These are phyloP conservation scores for Bruguiera parviflora DNA, from an alignment of 345 rosid species.

Conservation along the genomic window DNA sequence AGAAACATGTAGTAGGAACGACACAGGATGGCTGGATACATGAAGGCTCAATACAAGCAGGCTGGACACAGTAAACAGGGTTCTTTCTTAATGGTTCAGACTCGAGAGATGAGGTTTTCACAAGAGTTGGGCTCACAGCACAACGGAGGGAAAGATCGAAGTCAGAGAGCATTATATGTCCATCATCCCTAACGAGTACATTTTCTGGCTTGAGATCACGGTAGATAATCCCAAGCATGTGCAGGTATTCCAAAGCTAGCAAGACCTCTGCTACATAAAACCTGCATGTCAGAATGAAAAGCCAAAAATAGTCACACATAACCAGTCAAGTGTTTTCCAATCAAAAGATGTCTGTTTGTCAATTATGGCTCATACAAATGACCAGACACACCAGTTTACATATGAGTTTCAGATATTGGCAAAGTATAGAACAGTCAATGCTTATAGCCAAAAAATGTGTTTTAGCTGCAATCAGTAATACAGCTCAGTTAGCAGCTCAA, in stretches of 20 bases:
- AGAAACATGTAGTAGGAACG: constrained; percentile 78
- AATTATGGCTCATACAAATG: too few species aligned
- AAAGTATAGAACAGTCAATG: too few species aligned
- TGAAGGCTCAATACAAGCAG: constrained; percentile 77
- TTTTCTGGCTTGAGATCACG: constrained; percentile 86
- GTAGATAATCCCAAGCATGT: constrained; percentile 86
- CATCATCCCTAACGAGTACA: constrained; percentile 71
- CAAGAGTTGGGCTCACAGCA: constrained; percentile 76
- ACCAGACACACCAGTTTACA: too few species aligned
- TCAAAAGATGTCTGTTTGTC: too few species aligned
- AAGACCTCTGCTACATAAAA: constrained; percentile 85
- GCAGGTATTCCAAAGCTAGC: constrained; percentile 79
- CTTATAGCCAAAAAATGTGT: too few species aligned
- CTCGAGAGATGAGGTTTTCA: constrained; percentile 52
- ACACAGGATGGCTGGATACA: constrained; percentile 79
- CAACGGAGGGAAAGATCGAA: constrained; percentile 88
- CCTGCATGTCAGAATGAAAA: constrained; percentile 28
- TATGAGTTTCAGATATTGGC: too few species aligned
- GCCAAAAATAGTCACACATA: not conserved
- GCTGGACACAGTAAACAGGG: constrained; percentile 67
- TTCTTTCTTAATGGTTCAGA: constrained; percentile 68
- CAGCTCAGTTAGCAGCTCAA: too few species aligned
- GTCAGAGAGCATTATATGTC: constrained; percentile 79
- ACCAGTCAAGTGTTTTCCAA: not conserved
- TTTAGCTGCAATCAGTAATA: too few species aligned